Evolutionary conservation across 1,284 basidiomycete genomes (phyloP), one percentile per base, ranked within the genome.

Genomic region (Apiotrichum gracile): DNA sequence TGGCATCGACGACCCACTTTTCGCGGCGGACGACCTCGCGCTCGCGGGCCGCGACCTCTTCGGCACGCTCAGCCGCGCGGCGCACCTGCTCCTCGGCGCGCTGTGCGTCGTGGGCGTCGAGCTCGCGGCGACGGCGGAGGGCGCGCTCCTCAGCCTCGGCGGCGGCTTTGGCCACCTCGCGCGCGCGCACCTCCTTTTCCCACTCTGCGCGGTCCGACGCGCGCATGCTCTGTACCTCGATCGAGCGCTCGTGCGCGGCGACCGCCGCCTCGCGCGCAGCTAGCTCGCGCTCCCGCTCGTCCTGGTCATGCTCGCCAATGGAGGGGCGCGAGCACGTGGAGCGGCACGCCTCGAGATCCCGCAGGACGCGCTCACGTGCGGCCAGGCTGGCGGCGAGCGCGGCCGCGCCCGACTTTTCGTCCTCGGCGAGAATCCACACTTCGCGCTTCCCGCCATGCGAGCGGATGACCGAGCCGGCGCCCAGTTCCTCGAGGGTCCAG

Each of bases 1-100:
- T 70, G 49, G 67, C 67, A 31, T 70, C 67, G 0, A 73, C 61
- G 9, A 73, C 70, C 71, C 71, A 72, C 51, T 64, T 64, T 54
- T 73, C 69, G 42, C 71, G 60, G 44, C 62, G 61, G 1, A 44
- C 54, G 13, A 73, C 70, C 16, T 68, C 63, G 22, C 55, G 55
- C 54, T 73, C 71, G 47, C 71, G 56, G 52, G 67, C 69, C 48
- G 69, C 69, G 5, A 73, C 57, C 48, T 68, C 69, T n/a, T 44
- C 47, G 51, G 65, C 61, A 45, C 67, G 51, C 49, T 66, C 62
- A 41, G 50, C 47, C 19, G 14, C 9, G 22, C 39, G 39, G 26
- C 49, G 38, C 29, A 51, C 51, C n/a, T 57, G 54, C 8, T 57
- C 48, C n/a, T n/a, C n/a, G n/a, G n/a, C n/a, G n/a, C n/a, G n/a